Conservation (phyloP, 306 rosid species). For the Sphenostylis stenocarpa region DNA sequence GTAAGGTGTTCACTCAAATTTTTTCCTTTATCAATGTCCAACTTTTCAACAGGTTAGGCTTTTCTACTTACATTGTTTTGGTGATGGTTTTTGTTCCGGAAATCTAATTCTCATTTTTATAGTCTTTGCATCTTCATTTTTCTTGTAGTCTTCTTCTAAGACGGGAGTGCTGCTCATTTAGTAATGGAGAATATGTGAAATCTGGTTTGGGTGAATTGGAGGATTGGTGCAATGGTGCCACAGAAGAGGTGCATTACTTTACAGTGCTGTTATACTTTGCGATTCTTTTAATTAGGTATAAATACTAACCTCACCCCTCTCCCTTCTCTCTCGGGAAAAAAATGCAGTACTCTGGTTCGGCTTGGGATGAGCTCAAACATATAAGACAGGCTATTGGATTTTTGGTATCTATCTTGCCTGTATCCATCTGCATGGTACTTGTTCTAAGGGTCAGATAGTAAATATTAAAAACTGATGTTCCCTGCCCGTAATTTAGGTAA, state of each 20-base stretch:
- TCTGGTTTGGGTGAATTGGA: slow-evolving; percentile 97
- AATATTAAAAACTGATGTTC: slow-evolving; percentile 25
- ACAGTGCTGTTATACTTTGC: background rate
- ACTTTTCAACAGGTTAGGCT: slow-evolving; percentile 82
- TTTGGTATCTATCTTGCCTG: slow-evolving; percentile 54
- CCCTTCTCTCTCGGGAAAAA: slow-evolving; percentile 1
- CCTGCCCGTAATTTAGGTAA: slow-evolving; percentile 61
- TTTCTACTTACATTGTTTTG: slow-evolving; percentile 16
- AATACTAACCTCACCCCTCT: slow-evolving; percentile 18
- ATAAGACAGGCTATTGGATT: slow-evolving; percentile 99
- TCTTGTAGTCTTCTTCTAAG: slow-evolving; percentile 88
- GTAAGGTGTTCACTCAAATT: slow-evolving; percentile 95
- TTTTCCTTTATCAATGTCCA: slow-evolving; percentile 88
- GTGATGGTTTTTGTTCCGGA: background rate
- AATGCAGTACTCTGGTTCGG: slow-evolving; percentile 70
- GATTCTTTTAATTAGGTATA: slow-evolving; percentile 8
- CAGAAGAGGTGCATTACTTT: slow-evolving; percentile 72
- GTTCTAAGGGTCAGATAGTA: slow-evolving; percentile 5
- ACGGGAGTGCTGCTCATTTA: slow-evolving; percentile 99
- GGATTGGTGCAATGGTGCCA: slow-evolving; percentile 87
- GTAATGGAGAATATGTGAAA: slow-evolving; percentile 97
- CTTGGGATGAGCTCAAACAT: slow-evolving; percentile 97
- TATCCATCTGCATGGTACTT: slow-evolving; percentile 23
- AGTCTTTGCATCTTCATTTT: slow-evolving; percentile 2
- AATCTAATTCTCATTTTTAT: background rate